Conservation (phyloP, 768 basidiomycete species). For the Daedalea quercina region DNA sequence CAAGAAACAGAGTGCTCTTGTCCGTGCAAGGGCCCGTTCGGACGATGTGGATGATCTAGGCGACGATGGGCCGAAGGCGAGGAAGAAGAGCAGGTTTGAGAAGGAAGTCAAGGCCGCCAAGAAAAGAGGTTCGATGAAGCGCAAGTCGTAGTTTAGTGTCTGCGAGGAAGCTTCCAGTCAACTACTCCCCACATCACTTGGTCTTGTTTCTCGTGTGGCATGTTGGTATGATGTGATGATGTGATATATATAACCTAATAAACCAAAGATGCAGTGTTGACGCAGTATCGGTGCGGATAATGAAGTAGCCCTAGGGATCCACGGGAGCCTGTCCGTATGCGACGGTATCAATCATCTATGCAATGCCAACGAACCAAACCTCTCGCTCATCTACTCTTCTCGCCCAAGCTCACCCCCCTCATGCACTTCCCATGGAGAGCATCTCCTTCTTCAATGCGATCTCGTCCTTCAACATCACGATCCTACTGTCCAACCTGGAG, state of each 20-base stretch:
- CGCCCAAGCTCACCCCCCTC: not conserved
- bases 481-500: conserved; percentile 62
- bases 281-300: no score
- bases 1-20: conserved; percentile 54
- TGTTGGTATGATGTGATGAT: no score
- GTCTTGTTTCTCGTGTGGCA: no score
- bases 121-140: conserved; percentile 19
- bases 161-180: no score
- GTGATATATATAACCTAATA: no score
- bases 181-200: no score
- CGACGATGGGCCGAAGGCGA: conserved; percentile 25
- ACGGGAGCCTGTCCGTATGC: no score
- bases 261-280: no score
- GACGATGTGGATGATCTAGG: conserved; percentile 25
- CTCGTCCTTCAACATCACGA: conserved; percentile 32
- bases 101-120: conserved; percentile 33
- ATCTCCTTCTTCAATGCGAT: conserved; percentile 54
- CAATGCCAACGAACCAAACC: no score
- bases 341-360: no score
- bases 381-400: no score
- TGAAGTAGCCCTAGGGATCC: no score
- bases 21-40: conserved; percentile 43
- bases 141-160: conserved; percentile 1
- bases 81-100: conserved; percentile 38
- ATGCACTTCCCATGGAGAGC: conserved; percentile 6